These are phyloP conservation scores for Aspergillus pseudoterreus DNA, from an alignment of 2,329 filamentous ascomycete genomes.

Conservation along the genomic window DNA sequence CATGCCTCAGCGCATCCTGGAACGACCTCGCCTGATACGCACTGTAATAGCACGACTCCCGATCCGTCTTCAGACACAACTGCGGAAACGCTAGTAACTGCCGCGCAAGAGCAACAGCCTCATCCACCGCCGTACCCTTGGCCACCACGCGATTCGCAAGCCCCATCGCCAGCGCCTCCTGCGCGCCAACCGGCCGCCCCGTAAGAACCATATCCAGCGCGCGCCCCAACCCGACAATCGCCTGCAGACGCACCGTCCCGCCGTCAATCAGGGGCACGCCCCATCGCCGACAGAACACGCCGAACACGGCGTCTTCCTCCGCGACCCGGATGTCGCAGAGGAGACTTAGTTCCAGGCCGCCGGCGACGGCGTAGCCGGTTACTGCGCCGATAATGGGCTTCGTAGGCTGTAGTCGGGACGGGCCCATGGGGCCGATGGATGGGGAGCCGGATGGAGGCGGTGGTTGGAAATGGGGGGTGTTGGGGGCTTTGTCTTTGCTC, in stretches of 20 bases:
- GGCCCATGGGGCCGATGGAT: conserved; percentile 47
- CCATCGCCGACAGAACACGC: conserved; percentile 53
- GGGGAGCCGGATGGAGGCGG: not conserved
- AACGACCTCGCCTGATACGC: conserved; percentile 48
- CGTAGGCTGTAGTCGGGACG: conserved; percentile 28
- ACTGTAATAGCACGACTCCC: conserved; percentile 48
- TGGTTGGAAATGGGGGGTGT: not conserved
- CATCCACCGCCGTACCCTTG: conserved; percentile 48
- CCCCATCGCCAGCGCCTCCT: conserved; percentile 51
- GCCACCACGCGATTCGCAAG: conserved; percentile 52
- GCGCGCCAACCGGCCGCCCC: conserved; percentile 46
- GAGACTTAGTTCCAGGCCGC: conserved; percentile 34
- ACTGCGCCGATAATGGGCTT: conserved; percentile 37
- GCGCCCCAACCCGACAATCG: conserved; percentile 50
- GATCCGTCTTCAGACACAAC: conserved; percentile 50
- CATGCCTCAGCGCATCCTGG: conserved; percentile 48
- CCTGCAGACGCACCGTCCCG: conserved; percentile 52
- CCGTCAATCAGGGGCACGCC: conserved; percentile 52
- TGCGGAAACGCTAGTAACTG: conserved; percentile 51
- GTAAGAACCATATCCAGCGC: conserved; percentile 58
- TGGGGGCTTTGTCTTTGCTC: conserved; percentile 1
- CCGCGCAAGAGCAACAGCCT: conserved; percentile 47
- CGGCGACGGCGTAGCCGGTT: conserved; percentile 36
- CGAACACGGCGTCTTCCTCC: conserved; percentile 29
- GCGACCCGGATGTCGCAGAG: conserved; percentile 37